Evolutionary conservation across 2,329 filamentous ascomycete genomes (phyloP).

Genomic region (Lasiodiplodia sp.): DNA sequence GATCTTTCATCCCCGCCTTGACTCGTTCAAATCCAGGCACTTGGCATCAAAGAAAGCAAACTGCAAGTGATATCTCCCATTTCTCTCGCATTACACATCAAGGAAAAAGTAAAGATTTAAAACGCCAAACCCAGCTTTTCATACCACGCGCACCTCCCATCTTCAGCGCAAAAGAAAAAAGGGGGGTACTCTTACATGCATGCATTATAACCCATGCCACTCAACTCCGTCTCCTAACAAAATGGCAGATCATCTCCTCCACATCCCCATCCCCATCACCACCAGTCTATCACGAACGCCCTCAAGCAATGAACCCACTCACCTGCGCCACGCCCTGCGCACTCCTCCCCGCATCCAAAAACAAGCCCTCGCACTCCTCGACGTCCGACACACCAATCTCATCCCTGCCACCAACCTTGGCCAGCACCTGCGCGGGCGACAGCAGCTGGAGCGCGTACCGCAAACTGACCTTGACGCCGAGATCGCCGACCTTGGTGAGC

Average conservation of each 20-base stretch:
- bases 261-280: not conserved
- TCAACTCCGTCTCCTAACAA: conserved; percentile 1
- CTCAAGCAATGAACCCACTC: conserved; percentile 46
- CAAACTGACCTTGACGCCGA: conserved; percentile 88
- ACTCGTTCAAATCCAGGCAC: not conserved
- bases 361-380: conserved; percentile 56
- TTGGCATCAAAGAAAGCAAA: not conserved
- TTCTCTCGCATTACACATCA: not conserved
- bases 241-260: not conserved
- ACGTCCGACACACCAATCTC: conserved; percentile 64
- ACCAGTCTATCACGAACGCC: not conserved
- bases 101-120: not conserved
- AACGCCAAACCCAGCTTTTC: conserved; percentile 19
- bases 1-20: not conserved
- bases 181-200: conserved; percentile 17
- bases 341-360: conserved; percentile 58
- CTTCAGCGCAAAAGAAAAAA: conserved; percentile 1
- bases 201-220: conserved; percentile 10
- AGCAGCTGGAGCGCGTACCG: conserved; percentile 93
- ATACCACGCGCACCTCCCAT: conserved; percentile 6
- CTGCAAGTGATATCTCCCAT: not conserved
- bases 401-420: conserved; percentile 67
- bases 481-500: conserved; percentile 83
- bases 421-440: conserved; percentile 88
- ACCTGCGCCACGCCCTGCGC: conserved; percentile 44